Evolutionary conservation across 371 early-diverging fungal genomes (phyloP).

Genomic region (Mortierella sp.): DNA sequence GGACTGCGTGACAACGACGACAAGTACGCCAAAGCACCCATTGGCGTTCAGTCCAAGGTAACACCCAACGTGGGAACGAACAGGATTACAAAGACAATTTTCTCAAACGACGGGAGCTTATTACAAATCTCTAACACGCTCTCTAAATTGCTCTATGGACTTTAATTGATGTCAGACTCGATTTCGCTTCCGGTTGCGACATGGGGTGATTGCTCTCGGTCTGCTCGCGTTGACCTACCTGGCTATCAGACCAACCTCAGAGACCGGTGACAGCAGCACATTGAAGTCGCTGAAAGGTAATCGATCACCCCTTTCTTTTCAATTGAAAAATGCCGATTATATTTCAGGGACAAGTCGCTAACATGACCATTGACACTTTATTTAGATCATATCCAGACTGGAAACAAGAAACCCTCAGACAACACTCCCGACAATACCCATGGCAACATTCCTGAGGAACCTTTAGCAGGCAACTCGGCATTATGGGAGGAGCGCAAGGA

Average conservation of each 20-base stretch:
- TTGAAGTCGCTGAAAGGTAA: slow-evolving; percentile 16
- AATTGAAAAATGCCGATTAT: neutral
- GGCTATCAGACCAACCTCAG: slow-evolving; percentile 9
- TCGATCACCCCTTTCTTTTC: neutral
- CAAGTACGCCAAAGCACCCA: slow-evolving; percentile 40
- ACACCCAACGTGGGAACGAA: neutral
- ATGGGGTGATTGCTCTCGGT: slow-evolving; percentile 12
- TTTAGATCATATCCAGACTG: neutral
- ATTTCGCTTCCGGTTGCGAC: slow-evolving; percentile 26
- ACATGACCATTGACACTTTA: neutral
- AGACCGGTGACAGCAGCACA: neutral
- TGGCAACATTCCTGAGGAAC: neutral
- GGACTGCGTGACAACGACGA: slow-evolving; percentile 27
- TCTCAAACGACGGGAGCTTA: neutral
- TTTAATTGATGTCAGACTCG: slow-evolving; percentile 1
- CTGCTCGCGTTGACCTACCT: slow-evolving; percentile 19
- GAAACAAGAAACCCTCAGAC: neutral
- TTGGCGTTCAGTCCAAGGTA: slow-evolving; percentile 30
- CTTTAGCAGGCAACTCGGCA: neutral
- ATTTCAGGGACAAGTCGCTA: neutral
- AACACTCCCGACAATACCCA: neutral
- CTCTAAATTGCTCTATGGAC: neutral
- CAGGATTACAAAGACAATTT: too few species aligned
- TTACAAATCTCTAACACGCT: neutral
- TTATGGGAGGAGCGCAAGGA: slow-evolving; percentile 62